Evolutionary conservation across 2,329 filamentous ascomycete species (phyloP), one percentile per base, ranked within the genome.

Genomic region (Epichloe sp.): DNA sequence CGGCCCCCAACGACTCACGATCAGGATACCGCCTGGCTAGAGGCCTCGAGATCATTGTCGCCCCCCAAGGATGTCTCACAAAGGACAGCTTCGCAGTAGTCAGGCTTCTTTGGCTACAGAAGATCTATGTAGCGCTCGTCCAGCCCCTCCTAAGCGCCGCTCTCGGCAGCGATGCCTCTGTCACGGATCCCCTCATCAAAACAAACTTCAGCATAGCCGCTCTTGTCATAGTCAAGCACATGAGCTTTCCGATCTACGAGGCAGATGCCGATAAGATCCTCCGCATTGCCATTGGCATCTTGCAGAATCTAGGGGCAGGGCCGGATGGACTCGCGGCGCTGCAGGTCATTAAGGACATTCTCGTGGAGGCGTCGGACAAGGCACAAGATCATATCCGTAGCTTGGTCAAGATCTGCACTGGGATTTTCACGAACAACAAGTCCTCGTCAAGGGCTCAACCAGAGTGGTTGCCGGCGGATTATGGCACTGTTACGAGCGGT

Each of bases 231-330:
- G 63, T 78, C 7, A 72, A 69, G 53, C 70, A 78, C 58, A 69
- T 79, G 52, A 64, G 63, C 17, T 77, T 73, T 49, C 60, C 68
- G 2, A 69, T 78, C 17, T 81, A 78, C 59, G 70, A 77, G 43
- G 70, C 73, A 15, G 77, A 81, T 47, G 63, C 70, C 1, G 67
- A 67, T 4, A 61, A 64, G 35, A 66, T 80, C 5, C 63, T 78
- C 3, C 71, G 74, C 8, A 65, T 79, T 15, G 68, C 74, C 5
- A 71, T 81, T 35, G 69, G 69, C 0, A 68, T 71, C 0, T 63
- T 77, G 5, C 68, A 69, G 50, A 73, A 65, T 17, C 63, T 71
- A 8, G 64, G 67, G 4, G 54, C 64, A 12, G 68, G 68, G 4
- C 60, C 65, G 1, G 76, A 79, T 52, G 70, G 71, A 14, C 65